A percentile compares a stretch with the other conserved stretches of the same genome.
These are phyloP conservation scores for Alternaria infectoria DNA, from an alignment of 2,329 filamentous ascomycete species.

Conservation along the genomic window DNA sequence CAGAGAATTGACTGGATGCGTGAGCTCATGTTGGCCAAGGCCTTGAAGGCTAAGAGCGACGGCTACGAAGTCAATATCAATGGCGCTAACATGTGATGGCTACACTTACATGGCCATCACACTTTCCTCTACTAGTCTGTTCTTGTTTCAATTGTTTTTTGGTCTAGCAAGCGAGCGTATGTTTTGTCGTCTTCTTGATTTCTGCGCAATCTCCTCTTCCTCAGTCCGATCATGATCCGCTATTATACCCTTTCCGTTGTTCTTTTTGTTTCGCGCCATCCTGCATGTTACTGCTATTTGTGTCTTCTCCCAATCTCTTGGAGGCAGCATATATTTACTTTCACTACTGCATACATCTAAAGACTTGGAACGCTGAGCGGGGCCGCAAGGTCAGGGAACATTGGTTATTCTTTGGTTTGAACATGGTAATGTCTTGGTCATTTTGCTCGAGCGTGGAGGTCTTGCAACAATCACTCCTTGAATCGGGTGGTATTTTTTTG, in stretches of 20 bases:
- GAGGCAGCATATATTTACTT: conserved; percentile 8
- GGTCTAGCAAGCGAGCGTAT: conserved; percentile 26
- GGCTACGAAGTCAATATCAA: conserved; percentile 85
- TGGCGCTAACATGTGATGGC: conserved; percentile 54
- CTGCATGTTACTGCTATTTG: conserved; percentile 3
- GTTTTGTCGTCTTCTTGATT: conserved; percentile 12
- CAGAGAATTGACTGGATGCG: conserved; percentile 98
- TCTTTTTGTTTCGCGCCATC: conserved; percentile 1
- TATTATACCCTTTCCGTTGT: conserved; percentile 40
- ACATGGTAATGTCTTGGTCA: conserved; percentile 12
- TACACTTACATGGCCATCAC: background rate
- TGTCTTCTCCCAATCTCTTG: conserved; percentile 8
- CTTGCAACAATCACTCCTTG: conserved; percentile 9
- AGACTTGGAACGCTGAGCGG: conserved; percentile 24
- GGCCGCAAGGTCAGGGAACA: conserved; percentile 30
- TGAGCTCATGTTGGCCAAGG: conserved; percentile 89
- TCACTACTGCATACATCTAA: conserved; percentile 18
- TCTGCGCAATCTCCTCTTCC: conserved; percentile 8
- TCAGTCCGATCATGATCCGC: conserved; percentile 27
- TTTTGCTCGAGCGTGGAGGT: background rate
- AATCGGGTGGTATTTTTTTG: conserved; percentile 3
- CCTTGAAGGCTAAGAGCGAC: conserved; percentile 80
- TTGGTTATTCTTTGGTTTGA: conserved; percentile 8
- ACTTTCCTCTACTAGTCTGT: background rate
- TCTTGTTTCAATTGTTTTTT: conserved; percentile 1